A percentile compares a stretch with the other conserved stretches of the same genome.
These are phyloP conservation scores for Talaromyces islandicus DNA, from an alignment of 2,329 filamentous ascomycete species.

Conservation along the genomic window DNA sequence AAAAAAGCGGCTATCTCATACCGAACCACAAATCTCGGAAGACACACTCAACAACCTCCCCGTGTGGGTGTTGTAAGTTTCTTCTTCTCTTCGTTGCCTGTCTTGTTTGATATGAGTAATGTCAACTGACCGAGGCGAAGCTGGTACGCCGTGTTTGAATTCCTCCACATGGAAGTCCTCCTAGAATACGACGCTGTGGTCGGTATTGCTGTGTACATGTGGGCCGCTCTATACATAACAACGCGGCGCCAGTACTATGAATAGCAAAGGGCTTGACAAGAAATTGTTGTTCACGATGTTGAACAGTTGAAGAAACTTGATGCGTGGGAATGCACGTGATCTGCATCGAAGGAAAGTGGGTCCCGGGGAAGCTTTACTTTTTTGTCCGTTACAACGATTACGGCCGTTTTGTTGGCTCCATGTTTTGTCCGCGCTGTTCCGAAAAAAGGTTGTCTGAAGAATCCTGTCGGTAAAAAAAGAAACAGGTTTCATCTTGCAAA, in stretches of 20 bases:
- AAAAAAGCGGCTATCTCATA: not conserved
- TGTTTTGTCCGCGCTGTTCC: not conserved
- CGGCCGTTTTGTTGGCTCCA: not conserved
- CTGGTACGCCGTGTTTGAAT: slow-evolving; percentile 3
- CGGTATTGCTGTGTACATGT: not conserved
- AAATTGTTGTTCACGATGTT: not conserved
- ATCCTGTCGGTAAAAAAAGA: not conserved
- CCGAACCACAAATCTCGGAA: not conserved
- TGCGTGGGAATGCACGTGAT: not conserved
- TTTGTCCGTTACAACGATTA: not conserved
- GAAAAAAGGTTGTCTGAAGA: not conserved
- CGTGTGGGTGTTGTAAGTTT: not conserved
- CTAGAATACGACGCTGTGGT: not conserved
- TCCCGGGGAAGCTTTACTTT: not conserved
- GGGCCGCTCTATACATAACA: not conserved
- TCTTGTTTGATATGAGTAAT: not conserved
- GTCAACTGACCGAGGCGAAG: not conserved
- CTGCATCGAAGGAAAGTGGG: not conserved
- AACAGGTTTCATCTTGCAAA: not conserved
- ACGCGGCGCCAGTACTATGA: not conserved
- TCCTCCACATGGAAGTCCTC: not conserved
- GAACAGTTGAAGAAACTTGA: not conserved
- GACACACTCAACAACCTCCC: not conserved
- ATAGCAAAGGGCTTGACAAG: not conserved
- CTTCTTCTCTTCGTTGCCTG: too few species aligned